A percentile compares a stretch with the other conserved stretches of the same genome.
These are phyloP conservation scores for Pythium volutum DNA, from an alignment of 352 stramenopile species.

Conservation along the genomic window DNA sequence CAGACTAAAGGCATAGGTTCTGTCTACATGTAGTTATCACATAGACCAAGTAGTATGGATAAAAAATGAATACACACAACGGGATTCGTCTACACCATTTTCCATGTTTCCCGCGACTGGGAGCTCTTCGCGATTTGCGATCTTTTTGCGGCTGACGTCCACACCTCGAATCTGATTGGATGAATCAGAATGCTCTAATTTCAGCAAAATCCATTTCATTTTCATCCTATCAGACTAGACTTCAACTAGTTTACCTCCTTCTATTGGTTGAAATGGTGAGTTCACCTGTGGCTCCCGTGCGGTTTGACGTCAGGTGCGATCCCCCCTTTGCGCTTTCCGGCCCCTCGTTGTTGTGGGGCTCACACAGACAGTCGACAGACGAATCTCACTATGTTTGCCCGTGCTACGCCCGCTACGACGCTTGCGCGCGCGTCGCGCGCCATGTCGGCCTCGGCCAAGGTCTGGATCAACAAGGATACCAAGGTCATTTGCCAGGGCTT, in stretches of 20 bases:
- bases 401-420: conserved; percentile 42
- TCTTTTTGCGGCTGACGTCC: conserved; percentile 18
- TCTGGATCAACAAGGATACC: conserved; percentile 99
- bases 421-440: conserved; percentile 40
- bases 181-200: neutral
- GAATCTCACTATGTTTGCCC: conserved; percentile 50
- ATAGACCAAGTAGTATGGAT: neutral
- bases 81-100: too few species aligned
- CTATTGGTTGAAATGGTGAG: conserved; percentile 23
- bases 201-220: neutral
- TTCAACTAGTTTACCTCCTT: conserved; percentile 5
- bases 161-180: conserved; percentile 11
- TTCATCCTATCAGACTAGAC: conserved; percentile 18
- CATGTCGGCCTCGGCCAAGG: conserved; percentile 96
- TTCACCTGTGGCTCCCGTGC: conserved; percentile 24
- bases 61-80: too few species aligned
- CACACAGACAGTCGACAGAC: neutral
- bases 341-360: conserved; percentile 1
- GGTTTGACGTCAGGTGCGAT: conserved; percentile 12
- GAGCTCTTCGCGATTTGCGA: conserved; percentile 4
- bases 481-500: conserved; percentile 99
- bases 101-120: too few species aligned
- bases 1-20: too few species aligned
- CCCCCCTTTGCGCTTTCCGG: neutral
- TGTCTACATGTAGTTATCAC: too few species aligned